Evolutionary conservation across 495 filamentous ascomycete genomes (phyloP), one percentile per base, ranked within the genome.

Genomic region (Tuber magnatum): DNA sequence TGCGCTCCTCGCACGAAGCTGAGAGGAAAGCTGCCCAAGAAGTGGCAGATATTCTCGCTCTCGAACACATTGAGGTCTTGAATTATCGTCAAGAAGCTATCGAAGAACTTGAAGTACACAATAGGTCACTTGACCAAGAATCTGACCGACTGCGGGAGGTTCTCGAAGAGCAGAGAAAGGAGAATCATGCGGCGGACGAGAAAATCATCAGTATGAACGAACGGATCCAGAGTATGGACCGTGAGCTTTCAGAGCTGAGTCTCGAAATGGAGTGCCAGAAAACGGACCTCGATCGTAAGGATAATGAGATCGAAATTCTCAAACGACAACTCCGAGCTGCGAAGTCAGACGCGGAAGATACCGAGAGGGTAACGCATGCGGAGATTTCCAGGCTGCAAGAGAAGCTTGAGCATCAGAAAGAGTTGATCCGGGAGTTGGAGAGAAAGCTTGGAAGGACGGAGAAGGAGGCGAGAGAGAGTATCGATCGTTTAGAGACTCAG

Each of bases 1-100:
- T 78, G 35, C 73, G 75, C 18, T 32, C 24, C 40, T 75, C 77
- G 42, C 75, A 74, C 32, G 40, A 72, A 39, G 73, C 75, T n/a
- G 80, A 78, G 48, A 61, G 78, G 42, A 85, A 87, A 68, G 71
- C 61, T 24, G 78, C 81, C 12, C 85, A 85, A 73, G 86, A 88
- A 78, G 85, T 84, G 40, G 84, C 84, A 22, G 86, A 84, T 22
- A 81, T 83, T 78, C 14, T 74, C 80, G 73, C 80, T 20, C 75
- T 81, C 61, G 79, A 79, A 40, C 74, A 81, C 39, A 81, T 81
- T n/a, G 70, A 72, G 24, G 71, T 79, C 71, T 46, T 81, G 22
- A 81, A 81, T 51, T 74, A 76, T 18, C 73, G 80, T 24, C 80
- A 81, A 73, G 80, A 81, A 32, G 73, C 69, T 28, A 81, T 79